Base-by-base conservation (phyloP, 2,329 filamentous ascomycete species). In the Pseudocercospora fijiensis region DNA sequence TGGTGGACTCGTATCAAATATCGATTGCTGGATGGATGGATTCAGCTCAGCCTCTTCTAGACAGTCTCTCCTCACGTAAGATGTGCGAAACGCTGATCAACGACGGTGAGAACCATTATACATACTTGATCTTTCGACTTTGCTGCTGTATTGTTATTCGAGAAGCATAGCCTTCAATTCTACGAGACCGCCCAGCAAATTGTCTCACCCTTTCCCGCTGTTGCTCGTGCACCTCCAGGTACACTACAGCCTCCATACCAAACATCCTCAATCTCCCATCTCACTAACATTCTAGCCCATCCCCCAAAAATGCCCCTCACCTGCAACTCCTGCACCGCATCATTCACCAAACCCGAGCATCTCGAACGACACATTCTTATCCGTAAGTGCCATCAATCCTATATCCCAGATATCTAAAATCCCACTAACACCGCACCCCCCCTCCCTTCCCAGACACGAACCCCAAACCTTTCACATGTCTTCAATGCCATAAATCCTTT, bases 41-140 rank as follows among this genome's bases (percentile, higher is more conserved):
- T 52, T 52, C 49, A 52, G 49, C 49, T 52, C 49, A 52, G 49
- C 49, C 49, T 27, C 49, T 52, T 52, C 49, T 11, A 52, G 49
- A 52, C 49, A 16, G 5, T 22, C 24, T 52, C 49, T 52, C 49
- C 49, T 52, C 49, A 52, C 49, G 24, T 52, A 24, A 52, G 49
- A 52, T 28, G 49, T 52, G 13, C 11, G 43, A 22, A 22, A 52
- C 10, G 20, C 22, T 22, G 49, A 27, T 52, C 20, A 16, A 16
- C 49, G 27, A 52, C 49, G 49, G 49, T n/a, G 49, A 24, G 49
- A 27, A 27, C 49, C n/a, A n/a, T n/a, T n/a, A 52, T 22, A 52
- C n/a, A 6, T n/a, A n/a, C n/a, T n/a, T n/a, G n/a, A n/a, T n/a
- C n/a, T 3, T 8, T 22, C 43, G 22, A 11, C 2, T 22, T n/a